Conservation (phyloP, 1,284 basidiomycete species). For the Rhodotorula sp. region DNA sequence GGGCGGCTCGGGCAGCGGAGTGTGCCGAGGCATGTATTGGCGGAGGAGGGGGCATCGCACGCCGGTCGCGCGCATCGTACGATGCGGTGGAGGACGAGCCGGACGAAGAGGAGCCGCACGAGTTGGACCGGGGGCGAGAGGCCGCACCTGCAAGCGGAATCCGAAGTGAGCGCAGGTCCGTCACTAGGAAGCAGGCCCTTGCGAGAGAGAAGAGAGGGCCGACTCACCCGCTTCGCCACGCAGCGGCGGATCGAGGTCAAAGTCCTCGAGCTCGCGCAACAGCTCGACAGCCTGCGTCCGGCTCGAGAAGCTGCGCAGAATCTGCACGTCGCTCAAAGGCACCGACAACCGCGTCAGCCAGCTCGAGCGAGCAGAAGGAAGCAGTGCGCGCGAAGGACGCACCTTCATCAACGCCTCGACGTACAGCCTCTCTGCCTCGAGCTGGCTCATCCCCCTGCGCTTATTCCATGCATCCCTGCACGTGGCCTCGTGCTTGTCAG, state of each 20-base stretch:
- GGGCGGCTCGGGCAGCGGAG: neutral
- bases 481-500: neutral
- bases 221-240: slow-evolving; percentile 43
- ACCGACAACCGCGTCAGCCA: too few species aligned
- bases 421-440: slow-evolving; percentile 70
- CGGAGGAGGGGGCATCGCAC: neutral
- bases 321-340: slow-evolving; percentile 39
- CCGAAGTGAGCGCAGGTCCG: neutral
- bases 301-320: slow-evolving; percentile 51
- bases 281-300: slow-evolving; percentile 51
- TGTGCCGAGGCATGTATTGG: neutral
- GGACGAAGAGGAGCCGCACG: neutral
- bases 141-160: neutral
- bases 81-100: slow-evolving; percentile 11
- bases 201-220: neutral
- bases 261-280: slow-evolving; percentile 52
- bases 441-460: slow-evolving; percentile 70
- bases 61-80: slow-evolving; percentile 4
- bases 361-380: neutral
- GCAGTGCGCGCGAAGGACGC: slow-evolving; percentile 45
- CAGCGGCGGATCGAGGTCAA: slow-evolving; percentile 49
- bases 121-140: slow-evolving; percentile 1
- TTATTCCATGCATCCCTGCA: slow-evolving; percentile 80
- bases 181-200: neutral
- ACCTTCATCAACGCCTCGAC: slow-evolving; percentile 72